Evolutionary conservation across 2,329 filamentous ascomycete genomes (phyloP), one percentile per base, ranked within the genome.

Genomic region (Alternaria sp.): DNA sequence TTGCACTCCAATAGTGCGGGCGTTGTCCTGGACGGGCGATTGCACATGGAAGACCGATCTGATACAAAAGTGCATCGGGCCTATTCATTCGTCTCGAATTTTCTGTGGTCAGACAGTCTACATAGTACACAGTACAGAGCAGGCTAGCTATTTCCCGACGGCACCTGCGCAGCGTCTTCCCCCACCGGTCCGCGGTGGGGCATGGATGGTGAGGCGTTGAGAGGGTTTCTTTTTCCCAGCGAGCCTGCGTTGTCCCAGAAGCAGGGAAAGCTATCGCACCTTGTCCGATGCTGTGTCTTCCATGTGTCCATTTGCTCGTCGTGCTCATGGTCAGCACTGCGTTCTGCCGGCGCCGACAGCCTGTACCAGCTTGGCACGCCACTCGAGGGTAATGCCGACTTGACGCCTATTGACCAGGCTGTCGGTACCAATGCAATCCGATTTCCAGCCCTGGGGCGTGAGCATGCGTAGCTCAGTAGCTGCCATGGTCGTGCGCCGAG

Each of bases 41-140:
- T 60, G 68, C 69, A 72, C 70, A 69, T 72, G 68, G 67, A 51
- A 48, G 61, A 54, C 59, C 58, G 62, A 66, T 61, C 66, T 67
- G 62, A 63, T 62, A 63, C 56, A 62, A 62, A 60, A 58, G 31
- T 55, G 52, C 50, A 44, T 62, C 57, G 57, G 60, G 46, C 60
- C 54, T 57, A 54, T 48, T 54, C 10, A 50, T 26, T 48, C 29
- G 26, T 49, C 45, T 52, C 37, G 48, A 56, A 52, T 42, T 51
- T 36, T 46, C 44, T 36, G 42, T 57, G 28, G 52, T 44, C 49
- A 53, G 52, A 34, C 37, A 23, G 23, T 10, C 17, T 31, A 21
- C 42, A 40, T 17, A 17, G 17, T 17, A 17, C 17, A 17, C 17
- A 17, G 17, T 17, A 17, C 17, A 17, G 17, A 17, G 46, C 39